Percentiles rank a stretch among this genome's conserved stretches.
Conservation (phyloP, 225 moss, liverwort and hornwort species). For the Straminergon stramineum region DNA sequence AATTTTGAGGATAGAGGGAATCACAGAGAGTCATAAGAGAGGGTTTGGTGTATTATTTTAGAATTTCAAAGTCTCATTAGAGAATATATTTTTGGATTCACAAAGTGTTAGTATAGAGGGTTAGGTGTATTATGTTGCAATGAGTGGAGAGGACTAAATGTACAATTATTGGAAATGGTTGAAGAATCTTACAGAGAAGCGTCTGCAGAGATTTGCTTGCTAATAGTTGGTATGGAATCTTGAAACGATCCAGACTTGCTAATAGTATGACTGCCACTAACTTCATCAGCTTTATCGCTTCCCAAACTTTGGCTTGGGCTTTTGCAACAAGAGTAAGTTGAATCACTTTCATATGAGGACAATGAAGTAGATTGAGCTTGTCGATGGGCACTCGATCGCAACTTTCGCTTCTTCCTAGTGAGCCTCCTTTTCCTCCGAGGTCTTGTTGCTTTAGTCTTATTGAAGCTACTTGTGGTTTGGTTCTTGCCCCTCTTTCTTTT, state of each 20-base stretch:
- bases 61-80: not conserved
- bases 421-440: not conserved
- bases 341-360: not conserved
- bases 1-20: not conserved
- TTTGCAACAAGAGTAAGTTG: constrained; percentile 8
- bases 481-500: not conserved
- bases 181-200: constrained; percentile 13
- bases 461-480: not conserved
- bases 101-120: fast-evolving
- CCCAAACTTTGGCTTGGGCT: not conserved
- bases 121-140: not conserved
- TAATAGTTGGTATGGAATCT: not conserved
- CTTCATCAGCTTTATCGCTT: not conserved
- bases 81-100: not conserved
- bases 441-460: not conserved
- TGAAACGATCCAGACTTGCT: constrained; percentile 33
- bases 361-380: not conserved
- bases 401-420: not conserved
- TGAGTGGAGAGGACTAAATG: no score
- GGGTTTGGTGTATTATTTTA: not conserved
- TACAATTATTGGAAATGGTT: no score
- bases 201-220: constrained; percentile 8
- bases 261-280: not conserved
- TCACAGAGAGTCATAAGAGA: not conserved
- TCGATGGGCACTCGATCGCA: not conserved